Evolutionary conservation across 176 grass and related monocot species (phyloP).

Genomic region (Echinochloa phyllopogon): DNA sequence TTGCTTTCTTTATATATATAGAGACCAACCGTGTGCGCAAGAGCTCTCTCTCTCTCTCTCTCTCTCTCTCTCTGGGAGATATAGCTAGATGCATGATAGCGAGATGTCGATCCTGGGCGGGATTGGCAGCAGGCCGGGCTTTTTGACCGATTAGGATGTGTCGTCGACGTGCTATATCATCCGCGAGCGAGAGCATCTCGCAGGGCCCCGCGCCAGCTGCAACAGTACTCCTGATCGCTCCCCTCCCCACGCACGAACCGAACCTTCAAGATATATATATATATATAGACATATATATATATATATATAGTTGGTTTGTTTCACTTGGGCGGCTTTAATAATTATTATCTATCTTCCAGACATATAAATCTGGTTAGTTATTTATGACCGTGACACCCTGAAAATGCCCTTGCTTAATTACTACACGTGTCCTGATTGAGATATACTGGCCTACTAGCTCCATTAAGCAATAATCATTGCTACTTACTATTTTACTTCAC

Average conservation of each 20-base stretch:
- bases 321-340: too few relatives aligned
- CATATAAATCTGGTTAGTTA: not conserved
- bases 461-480: not conserved
- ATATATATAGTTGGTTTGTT: too few relatives aligned
- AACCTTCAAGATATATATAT: not conserved
- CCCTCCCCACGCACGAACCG: not conserved
- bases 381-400: not conserved
- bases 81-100: slow-evolving; percentile 19
- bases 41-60: not conserved
- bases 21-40: not conserved
- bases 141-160: slow-evolving; percentile 40
- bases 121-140: slow-evolving; percentile 18
- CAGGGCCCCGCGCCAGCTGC: not conserved
- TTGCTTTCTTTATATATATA: not conserved
- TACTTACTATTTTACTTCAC: not conserved
- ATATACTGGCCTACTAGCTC: not conserved
- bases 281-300: too few relatives aligned
- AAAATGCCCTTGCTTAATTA: not conserved
- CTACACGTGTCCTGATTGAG: too few relatives aligned
- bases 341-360: too few relatives aligned
- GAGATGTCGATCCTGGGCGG: slow-evolving; percentile 24
- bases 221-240: slow-evolving; percentile 30
- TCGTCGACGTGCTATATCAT: slow-evolving; percentile 24
- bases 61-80: not conserved
- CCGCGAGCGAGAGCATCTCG: slow-evolving; percentile 26